phyloP scores from a whole-genome alignment of 2,329 filamentous ascomycete genomes.

The Penicillium capsulatum region DNA sequence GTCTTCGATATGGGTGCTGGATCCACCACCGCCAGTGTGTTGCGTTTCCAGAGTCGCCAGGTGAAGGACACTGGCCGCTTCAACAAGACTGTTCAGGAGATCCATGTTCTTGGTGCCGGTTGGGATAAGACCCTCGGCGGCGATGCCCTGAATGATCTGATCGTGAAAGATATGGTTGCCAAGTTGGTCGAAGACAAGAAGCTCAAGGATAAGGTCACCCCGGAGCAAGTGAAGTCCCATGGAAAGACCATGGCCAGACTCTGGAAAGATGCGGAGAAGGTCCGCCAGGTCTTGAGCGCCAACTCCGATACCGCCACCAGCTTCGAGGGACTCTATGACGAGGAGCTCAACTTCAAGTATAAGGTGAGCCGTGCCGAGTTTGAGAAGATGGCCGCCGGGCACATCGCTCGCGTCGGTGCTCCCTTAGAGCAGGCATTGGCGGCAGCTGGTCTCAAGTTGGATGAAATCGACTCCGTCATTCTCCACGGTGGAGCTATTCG shows the following conservation, averaged over 20 bases:
- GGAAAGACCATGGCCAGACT: constrained; percentile 84
- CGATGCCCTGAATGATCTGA: constrained; percentile 79
- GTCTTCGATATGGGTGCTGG: constrained; percentile 98
- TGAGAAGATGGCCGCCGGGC: constrained; percentile 67
- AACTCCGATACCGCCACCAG: constrained; percentile 75
- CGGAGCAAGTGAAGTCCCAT: constrained; percentile 57
- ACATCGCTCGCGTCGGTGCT: constrained; percentile 63
- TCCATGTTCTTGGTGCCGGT: constrained; percentile 78
- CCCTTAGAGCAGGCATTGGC: constrained; percentile 72
- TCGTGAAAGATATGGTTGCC: constrained; percentile 81
- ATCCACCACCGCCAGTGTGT: constrained; percentile 81
- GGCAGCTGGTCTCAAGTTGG: constrained; percentile 65
- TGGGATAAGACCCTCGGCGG: constrained; percentile 91
- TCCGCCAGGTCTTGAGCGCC: constrained; percentile 86
- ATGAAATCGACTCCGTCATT: constrained; percentile 82
- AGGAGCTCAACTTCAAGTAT: constrained; percentile 91
- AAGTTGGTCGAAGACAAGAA: constrained; percentile 69
- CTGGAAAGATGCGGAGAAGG: constrained; percentile 83
- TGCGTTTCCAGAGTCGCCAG: constrained; percentile 81
- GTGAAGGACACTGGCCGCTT: constrained; percentile 89
- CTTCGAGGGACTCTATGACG: constrained; percentile 79
- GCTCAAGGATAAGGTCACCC: constrained; percentile 37
- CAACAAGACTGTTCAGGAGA: constrained; percentile 96
- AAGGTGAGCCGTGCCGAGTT: constrained; percentile 77
- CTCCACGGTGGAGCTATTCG: constrained; percentile 86